A percentile compares a stretch with the other conserved stretches of the same genome.
Conservation (phyloP, 2,329 filamentous ascomycete species). For the Fusarium algeriense region DNA sequence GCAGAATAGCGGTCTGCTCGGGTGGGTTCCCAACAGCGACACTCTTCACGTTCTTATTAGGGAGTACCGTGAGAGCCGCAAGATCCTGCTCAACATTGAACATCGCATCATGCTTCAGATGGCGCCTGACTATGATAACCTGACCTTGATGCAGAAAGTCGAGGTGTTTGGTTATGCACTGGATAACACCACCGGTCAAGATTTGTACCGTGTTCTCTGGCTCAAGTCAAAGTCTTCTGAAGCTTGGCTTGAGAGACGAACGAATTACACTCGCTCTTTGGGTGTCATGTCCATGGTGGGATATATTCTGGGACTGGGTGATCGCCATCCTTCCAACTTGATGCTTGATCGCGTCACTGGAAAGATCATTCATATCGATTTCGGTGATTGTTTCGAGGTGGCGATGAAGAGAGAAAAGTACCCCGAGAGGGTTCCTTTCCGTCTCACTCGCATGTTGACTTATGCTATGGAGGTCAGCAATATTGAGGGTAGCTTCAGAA, state of each 20-base stretch:
- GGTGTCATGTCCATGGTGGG: slow-evolving; percentile 99
- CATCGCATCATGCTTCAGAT: slow-evolving; percentile 99
- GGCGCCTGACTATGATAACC: slow-evolving; percentile 98
- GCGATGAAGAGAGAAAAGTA: slow-evolving; percentile 99
- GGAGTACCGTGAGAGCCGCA: slow-evolving; percentile 95
- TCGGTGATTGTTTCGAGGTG: slow-evolving; percentile 99
- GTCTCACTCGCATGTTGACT: slow-evolving; percentile 97
- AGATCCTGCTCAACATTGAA: slow-evolving; percentile 98
- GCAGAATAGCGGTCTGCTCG: slow-evolving; percentile 93
- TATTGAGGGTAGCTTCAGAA: slow-evolving; percentile 97
- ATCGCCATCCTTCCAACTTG: slow-evolving; percentile 96
- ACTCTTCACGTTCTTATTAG: slow-evolving; percentile 96
- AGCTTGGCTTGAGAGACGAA: slow-evolving; percentile 95
- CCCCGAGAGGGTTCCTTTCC: slow-evolving; percentile 96
- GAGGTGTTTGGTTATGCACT: slow-evolving; percentile 99
- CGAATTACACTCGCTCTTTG: slow-evolving; percentile 97
- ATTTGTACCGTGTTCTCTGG: slow-evolving; percentile 97
- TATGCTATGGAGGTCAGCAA: slow-evolving; percentile 99
- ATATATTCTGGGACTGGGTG: slow-evolving; percentile 96
- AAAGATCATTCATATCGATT: slow-evolving; percentile 98
- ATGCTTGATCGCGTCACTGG: slow-evolving; percentile 97
- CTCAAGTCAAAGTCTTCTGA: slow-evolving; percentile 99
- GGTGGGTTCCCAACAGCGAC: slow-evolving; percentile 98
- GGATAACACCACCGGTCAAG: slow-evolving; percentile 98
- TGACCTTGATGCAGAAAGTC: slow-evolving; percentile 99